Percentiles rank a stretch among this genome's conserved stretches.
Evolutionary conservation across 106 monocot species (phyloP).

Genomic region (Apostasia shenzhenica): DNA sequence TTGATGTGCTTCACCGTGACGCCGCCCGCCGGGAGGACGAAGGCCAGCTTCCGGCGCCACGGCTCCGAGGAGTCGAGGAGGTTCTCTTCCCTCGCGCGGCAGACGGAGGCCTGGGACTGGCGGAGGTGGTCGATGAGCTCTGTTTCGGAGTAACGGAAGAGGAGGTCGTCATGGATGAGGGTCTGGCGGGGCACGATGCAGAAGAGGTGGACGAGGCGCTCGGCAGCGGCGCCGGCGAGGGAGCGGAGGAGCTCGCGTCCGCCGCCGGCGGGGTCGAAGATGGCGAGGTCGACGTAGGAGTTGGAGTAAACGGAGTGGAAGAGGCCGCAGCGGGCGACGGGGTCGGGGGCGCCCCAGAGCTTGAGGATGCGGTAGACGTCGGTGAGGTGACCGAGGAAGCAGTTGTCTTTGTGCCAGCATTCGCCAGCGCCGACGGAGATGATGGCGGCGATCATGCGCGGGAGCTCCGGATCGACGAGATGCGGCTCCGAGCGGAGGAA

Average conservation of each 20-base stretch:
- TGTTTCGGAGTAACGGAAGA: constrained; percentile 43
- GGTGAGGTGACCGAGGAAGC: constrained; percentile 64
- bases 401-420: constrained; percentile 84
- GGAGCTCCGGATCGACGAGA: constrained; percentile 43
- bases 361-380: constrained; percentile 67
- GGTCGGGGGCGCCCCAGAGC: constrained; percentile 50
- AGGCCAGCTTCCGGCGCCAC: constrained; percentile 45
- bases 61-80: constrained; percentile 14
- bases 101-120: constrained; percentile 17
- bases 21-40: constrained; percentile 40
- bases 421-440: constrained; percentile 59
- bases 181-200: constrained; percentile 64
- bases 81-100: constrained; percentile 13
- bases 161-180: constrained; percentile 58
- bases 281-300: constrained; percentile 87
- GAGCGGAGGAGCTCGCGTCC: constrained; percentile 32
- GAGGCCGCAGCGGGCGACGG: constrained; percentile 77
- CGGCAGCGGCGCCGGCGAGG: constrained; percentile 41
- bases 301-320: constrained; percentile 91
- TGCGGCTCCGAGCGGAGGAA: constrained; percentile 63
- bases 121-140: constrained; percentile 45
- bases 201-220: constrained; percentile 79
- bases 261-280: constrained; percentile 48
- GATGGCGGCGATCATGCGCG: constrained; percentile 36
- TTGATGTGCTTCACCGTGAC: constrained; percentile 50